Base-by-base conservation (phyloP, 2,329 filamentous ascomycete species). In the Madurella fahalii region DNA sequence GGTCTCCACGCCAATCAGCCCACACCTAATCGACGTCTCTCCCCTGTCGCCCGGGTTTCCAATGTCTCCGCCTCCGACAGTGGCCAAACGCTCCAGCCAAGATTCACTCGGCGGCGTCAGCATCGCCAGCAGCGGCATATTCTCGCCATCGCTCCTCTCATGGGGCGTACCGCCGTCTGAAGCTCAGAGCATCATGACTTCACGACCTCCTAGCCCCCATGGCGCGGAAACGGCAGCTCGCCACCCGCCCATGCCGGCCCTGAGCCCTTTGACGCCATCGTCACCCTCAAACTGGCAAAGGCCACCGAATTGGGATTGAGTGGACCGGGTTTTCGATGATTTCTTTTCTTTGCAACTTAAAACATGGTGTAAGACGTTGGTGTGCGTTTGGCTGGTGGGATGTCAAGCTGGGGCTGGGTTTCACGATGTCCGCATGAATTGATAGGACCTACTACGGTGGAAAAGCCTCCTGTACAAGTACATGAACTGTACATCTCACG, bases 111-210 rank as follows among this genome's bases (percentile, higher is more conserved):
- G 59, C 13, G 61, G 59, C 2, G 47, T 56, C 17, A 64, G 61
- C 52, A 58, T 63, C 15, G 63, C 61, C 12, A 63, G 60, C 56
- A 64, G 61, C 54, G 60, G 55, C 4, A 48, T 63, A 4, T 59
- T 63, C 17, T 63, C 59, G 2, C 52, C 61, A 1, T 61, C 59
- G 0, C 20, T 64, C 25, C 46, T 63, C 7, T 59, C 56, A 9
- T 64, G 60, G 58, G 59, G 61, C 2, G 50, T 58, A 47, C 63
- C 63, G 3, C 62, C 62, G 31, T 60, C 61, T 1, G 58, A 48
- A 0, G 44, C 49, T 1, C 41, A 47, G 2, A 59, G 59, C 18
- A 43, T 40, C 15, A 30, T 8, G 12, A 18, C 34, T 2, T 59
- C 58, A 13, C 58, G 57, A 2, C 59, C 61, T 2, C n/a, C 25